Conservation (phyloP, 768 basidiomycete species). For the Agrocybe pediades region DNA sequence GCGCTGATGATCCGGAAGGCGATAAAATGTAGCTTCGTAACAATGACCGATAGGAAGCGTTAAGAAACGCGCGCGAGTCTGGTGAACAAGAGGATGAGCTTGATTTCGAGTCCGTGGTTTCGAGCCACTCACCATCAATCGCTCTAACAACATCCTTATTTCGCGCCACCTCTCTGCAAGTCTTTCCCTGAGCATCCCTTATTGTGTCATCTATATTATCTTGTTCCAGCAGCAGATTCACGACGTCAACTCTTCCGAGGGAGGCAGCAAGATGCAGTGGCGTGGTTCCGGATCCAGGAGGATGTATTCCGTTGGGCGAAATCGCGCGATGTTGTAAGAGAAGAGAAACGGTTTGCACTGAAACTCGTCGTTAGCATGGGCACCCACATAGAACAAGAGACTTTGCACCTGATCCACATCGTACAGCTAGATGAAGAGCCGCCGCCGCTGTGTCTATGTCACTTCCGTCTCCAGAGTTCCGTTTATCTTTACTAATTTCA, state of each 20-base stretch:
- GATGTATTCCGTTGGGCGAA: constrained; percentile 77
- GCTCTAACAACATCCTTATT: constrained; percentile 64
- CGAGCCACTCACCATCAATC: constrained; percentile 62
- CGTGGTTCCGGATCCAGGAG: constrained; percentile 73
- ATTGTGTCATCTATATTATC: constrained; percentile 79
- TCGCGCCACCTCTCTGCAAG: constrained; percentile 72
- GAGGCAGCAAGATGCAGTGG: constrained; percentile 70
- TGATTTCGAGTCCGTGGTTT: neutral
- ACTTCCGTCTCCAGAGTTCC: constrained; percentile 44
- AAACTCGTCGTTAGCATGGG: neutral
- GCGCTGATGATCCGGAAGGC: constrained; percentile 38
- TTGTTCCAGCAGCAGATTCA: constrained; percentile 77
- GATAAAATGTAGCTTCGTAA: constrained; percentile 76
- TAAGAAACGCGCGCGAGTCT: constrained; percentile 81
- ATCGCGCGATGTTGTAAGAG: constrained; percentile 75
- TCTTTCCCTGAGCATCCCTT: constrained; percentile 65
- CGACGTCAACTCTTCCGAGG: constrained; percentile 70
- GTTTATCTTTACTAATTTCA: constrained; percentile 70
- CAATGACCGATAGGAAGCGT: constrained; percentile 72
- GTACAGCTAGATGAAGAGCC: constrained; percentile 80
- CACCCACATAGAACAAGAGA: too few species aligned
- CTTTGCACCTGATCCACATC: constrained; percentile 75
- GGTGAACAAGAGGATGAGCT: neutral
- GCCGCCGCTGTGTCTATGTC: constrained; percentile 70
- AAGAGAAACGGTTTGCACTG: constrained; percentile 68